phyloP scores from a whole-genome alignment of 805 yeast genomes.

The Ogataea neopini region DNA sequence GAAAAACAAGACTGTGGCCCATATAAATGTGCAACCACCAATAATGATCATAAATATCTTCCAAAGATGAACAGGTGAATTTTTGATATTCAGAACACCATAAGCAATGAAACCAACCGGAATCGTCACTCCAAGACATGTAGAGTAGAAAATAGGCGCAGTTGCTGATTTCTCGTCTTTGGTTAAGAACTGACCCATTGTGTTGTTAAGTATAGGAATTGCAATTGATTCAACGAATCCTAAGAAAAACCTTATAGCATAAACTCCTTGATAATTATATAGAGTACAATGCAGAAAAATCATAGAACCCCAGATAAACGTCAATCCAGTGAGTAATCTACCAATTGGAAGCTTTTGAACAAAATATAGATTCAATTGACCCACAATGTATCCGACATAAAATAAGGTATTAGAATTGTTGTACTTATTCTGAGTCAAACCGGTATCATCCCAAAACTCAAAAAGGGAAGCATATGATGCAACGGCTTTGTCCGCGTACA shows the following conservation, averaged over 20 bases:
- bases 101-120: conserved; percentile 38
- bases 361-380: conserved; percentile 41
- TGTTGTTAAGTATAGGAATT: conserved; percentile 19
- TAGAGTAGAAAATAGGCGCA: conserved; percentile 49
- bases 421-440: conserved; percentile 41
- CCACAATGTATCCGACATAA: conserved; percentile 46
- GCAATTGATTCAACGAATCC: conserved; percentile 35
- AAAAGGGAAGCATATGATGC: conserved; percentile 38
- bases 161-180: conserved; percentile 42
- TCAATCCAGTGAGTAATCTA: conserved; percentile 38
- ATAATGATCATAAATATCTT: conserved; percentile 45
- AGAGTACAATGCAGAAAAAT: conserved; percentile 46
- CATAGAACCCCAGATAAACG: conserved; percentile 43
- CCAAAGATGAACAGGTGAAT: conserved; percentile 40
- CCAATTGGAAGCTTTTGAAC: conserved; percentile 56
- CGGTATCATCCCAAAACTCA: conserved; percentile 46
- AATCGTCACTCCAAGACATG: conserved; percentile 46
- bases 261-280: conserved; percentile 35
- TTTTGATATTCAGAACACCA: conserved; percentile 27
- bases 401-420: conserved; percentile 48
- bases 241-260: conserved; percentile 38
- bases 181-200: conserved; percentile 46
- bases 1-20: conserved; percentile 34
- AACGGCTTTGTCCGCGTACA: conserved; percentile 41
- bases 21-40: conserved; percentile 54